Percentiles rank a stretch among this genome's conserved stretches.
Conservation (phyloP, 768 basidiomycete species). For the Tricholoma hemisulphureum region DNA sequence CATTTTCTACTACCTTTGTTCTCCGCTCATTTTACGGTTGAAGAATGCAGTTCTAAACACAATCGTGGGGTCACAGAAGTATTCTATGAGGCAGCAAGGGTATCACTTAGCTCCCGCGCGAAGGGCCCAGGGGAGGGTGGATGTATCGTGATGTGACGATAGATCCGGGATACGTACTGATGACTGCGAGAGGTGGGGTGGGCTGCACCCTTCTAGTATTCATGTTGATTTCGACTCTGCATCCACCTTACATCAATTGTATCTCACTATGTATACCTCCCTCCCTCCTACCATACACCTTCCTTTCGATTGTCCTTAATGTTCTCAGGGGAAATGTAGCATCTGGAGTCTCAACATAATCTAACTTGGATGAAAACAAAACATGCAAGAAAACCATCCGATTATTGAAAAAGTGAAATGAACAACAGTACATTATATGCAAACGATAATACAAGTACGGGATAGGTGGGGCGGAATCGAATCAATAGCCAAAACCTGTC, state of each 20-base stretch:
- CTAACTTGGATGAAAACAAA: background rate
- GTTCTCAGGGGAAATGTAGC: background rate
- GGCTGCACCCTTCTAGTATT: background rate
- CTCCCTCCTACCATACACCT: slow-evolving; percentile 8
- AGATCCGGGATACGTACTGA: background rate
- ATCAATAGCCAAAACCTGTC: slow-evolving; percentile 58
- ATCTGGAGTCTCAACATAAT: too few species aligned
- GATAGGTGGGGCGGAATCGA: slow-evolving; percentile 21
- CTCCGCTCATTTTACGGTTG: background rate
- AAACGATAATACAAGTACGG: slow-evolving; percentile 29
- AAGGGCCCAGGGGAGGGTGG: slow-evolving; percentile 55
- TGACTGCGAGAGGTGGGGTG: background rate
- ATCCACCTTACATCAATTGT: slow-evolving; percentile 11
- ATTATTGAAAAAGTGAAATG: slow-evolving; percentile 18
- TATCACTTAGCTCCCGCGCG: slow-evolving; percentile 73
- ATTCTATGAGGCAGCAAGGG: slow-evolving; percentile 87
- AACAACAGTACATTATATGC: slow-evolving; percentile 27
- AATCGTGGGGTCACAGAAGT: slow-evolving; percentile 94
- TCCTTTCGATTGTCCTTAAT: background rate
- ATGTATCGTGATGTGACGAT: slow-evolving; percentile 57
- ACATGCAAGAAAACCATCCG: slow-evolving; percentile 18
- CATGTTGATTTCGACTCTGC: too few species aligned
- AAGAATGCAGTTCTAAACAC: slow-evolving; percentile 97
- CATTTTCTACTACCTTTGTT: background rate
- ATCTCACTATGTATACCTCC: slow-evolving; percentile 20